Evolutionary conservation across 495 filamentous ascomycete species (phyloP).

Genomic region (Terfezia claveryi): DNA sequence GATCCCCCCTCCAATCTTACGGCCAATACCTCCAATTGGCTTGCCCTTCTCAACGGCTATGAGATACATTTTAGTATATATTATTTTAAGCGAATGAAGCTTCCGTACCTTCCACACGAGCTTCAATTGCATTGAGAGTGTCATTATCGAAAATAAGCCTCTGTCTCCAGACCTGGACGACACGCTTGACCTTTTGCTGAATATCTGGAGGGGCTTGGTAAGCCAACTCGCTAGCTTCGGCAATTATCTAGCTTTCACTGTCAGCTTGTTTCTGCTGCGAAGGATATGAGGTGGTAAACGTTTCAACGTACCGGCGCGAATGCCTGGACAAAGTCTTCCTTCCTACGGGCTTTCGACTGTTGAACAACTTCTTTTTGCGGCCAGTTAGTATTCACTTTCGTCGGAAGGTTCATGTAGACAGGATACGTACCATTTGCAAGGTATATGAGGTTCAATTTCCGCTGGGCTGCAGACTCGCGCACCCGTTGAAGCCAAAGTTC

Average conservation of each 20-base stretch:
- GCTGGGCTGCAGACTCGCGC: conserved; percentile 59
- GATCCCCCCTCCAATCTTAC: conserved; percentile 19
- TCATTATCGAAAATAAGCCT: conserved; percentile 61
- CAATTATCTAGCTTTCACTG: conserved; percentile 37
- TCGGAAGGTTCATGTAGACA: not conserved
- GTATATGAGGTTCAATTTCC: conserved; percentile 79
- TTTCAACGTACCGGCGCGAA: conserved; percentile 42
- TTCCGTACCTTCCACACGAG: conserved; percentile 46
- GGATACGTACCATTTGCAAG: conserved; percentile 61
- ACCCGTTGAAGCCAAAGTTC: conserved; percentile 75
- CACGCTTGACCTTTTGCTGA: conserved; percentile 65
- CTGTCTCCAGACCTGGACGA: conserved; percentile 84
- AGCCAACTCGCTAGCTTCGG: conserved; percentile 58
- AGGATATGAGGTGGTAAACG: conserved; percentile 6
- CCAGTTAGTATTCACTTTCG: not conserved
- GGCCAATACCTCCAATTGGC: conserved; percentile 37
- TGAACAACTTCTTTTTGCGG: conserved; percentile 59
- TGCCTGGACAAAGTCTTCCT: conserved; percentile 75
- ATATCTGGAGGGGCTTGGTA: conserved; percentile 69
- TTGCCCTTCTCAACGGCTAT: conserved; percentile 63
- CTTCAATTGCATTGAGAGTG: conserved; percentile 57
- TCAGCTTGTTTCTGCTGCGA: not conserved
- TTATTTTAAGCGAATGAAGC: not conserved
- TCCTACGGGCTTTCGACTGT: conserved; percentile 73
- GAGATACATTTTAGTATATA: conserved; percentile 2